Base-by-base conservation (phyloP, 1,284 basidiomycete species). In the Somion occarium region DNA sequence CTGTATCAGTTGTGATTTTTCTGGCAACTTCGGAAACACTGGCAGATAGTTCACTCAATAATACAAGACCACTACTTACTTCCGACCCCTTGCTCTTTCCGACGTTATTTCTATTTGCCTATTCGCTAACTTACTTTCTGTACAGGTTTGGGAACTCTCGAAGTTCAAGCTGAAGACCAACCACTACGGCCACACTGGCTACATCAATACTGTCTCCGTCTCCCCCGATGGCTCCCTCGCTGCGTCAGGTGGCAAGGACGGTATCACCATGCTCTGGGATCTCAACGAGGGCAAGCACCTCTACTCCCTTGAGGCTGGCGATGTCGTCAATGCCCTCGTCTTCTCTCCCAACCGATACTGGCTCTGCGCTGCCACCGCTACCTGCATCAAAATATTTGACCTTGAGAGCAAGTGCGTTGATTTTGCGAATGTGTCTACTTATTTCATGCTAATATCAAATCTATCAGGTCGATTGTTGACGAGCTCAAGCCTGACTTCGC, bases 91-190 rank as follows among this genome's bases (percentile, higher is more conserved):
- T 41, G 39, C 44, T 19, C 50, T 41, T 56, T 22, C 9, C 20
- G n/a, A n/a, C n/a, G n/a, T n/a, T n/a, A n/a, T 2, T 24, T 9
- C 44, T 23, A n/a, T 27, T 44, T 5, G 24, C 45, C 42, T 24
- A 34, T 23, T 45, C 24, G 25, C 45, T 48, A 48, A 15, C 26
- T 49, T 38, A 44, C 52, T 38, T 52, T 54, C 44, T 50, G n/a
- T 34, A 25, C 53, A 99, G 96, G 96, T 99, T 61, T 99, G 97
- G 97, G 97, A 99, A 74, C 89, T 99, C 56, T 92, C 91, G 73
- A 98, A 98, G 77, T 99, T 97, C 89, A 98, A 98, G 81, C 85
- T 99, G 70, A 95, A 96, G 83, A 98, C 96, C 74, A 98, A 98
- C 86, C 97, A 99, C 83, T 94, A 90, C 71, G 97, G 97, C 63